phyloP scores from a whole-genome alignment of 2,329 filamentous ascomycete species.

The Ophiocordyceps unilateralis region DNA sequence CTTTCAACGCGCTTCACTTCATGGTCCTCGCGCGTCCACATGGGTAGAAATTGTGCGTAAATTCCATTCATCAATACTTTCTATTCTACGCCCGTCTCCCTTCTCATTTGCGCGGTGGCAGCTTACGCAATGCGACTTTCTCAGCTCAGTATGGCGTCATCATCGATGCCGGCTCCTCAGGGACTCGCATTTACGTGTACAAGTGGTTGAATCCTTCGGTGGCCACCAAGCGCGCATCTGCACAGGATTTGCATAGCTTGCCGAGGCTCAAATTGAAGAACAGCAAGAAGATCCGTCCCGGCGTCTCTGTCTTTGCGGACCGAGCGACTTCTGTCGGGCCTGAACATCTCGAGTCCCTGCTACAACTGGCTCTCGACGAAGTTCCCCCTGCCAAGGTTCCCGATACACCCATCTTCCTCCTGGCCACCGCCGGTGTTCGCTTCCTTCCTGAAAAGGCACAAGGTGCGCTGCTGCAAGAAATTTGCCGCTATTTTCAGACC shows the following conservation, averaged over 20 bases:
- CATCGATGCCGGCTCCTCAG: slow-evolving; percentile 93
- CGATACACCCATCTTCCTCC: slow-evolving; percentile 82
- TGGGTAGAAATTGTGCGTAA: slow-evolving; percentile 14
- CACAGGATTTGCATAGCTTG: slow-evolving; percentile 38
- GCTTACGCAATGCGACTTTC: not conserved
- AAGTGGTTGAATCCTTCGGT: slow-evolving; percentile 68
- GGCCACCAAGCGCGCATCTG: slow-evolving; percentile 34
- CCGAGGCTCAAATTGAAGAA: slow-evolving; percentile 72
- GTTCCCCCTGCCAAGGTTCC: slow-evolving; percentile 61
- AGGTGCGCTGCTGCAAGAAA: slow-evolving; percentile 51
- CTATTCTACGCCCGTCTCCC: not conserved
- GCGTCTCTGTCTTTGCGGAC: slow-evolving; percentile 77
- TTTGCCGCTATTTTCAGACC: slow-evolving; percentile 65
- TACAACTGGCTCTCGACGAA: slow-evolving; percentile 65
- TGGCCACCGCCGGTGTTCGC: slow-evolving; percentile 91
- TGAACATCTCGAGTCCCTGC: slow-evolving; percentile 62
- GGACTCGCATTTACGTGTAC: slow-evolving; percentile 88
- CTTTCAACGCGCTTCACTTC: not conserved
- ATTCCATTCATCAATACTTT: not conserved
- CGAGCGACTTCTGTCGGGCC: slow-evolving; percentile 59
- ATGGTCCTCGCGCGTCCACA: slow-evolving; percentile 3
- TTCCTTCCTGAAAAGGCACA: slow-evolving; percentile 62
- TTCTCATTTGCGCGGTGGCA: not conserved
- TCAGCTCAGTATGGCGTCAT: slow-evolving; percentile 73
- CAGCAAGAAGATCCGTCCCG: slow-evolving; percentile 86